Evolutionary conservation across 1,284 basidiomycete species (phyloP).

Genomic region (Fistulinella cinereoalba): DNA sequence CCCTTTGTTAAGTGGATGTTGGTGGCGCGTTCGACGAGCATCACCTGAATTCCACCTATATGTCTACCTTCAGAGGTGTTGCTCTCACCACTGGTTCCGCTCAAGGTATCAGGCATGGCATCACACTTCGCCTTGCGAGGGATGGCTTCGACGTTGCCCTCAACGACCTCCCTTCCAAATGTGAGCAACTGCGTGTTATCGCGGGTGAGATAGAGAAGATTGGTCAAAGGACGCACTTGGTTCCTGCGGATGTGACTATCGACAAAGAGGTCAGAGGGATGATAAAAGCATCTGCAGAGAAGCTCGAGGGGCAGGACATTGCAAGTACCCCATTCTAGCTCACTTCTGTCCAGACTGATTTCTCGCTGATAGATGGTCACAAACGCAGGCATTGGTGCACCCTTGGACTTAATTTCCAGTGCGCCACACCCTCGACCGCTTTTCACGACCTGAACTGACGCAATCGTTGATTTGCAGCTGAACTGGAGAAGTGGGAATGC

Average conservation of each 20-base stretch:
- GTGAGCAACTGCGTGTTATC: slow-evolving; percentile 7
- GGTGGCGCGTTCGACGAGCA: too few species aligned
- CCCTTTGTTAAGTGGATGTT: too few species aligned
- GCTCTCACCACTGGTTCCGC: slow-evolving; percentile 33
- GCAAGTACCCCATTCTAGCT: not conserved
- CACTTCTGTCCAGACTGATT: too few species aligned
- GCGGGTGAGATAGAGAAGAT: slow-evolving; percentile 14
- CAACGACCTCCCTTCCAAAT: slow-evolving; percentile 15
- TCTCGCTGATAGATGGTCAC: slow-evolving; percentile 14
- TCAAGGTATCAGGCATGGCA: slow-evolving; percentile 14
- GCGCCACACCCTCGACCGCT: not conserved
- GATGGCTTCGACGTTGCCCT: too few species aligned
- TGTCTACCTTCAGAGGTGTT: too few species aligned
- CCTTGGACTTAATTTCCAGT: slow-evolving; percentile 6
- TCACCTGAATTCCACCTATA: too few species aligned
- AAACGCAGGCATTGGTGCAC: slow-evolving; percentile 8
- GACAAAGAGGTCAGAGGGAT: slow-evolving; percentile 14
- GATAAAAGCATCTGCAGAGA: not conserved
- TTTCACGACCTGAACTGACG: not conserved
- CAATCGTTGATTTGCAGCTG: slow-evolving; percentile 11
- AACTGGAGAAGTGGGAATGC: slow-evolving; percentile 24
- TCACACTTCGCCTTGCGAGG: slow-evolving; percentile 17
- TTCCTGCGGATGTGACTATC: slow-evolving; percentile 11
- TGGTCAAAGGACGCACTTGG: slow-evolving; percentile 12
- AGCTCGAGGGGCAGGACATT: slow-evolving; percentile 16